Conservation (phyloP, 164 flowering plant species). For the Paratinospora sagittata region DNA sequence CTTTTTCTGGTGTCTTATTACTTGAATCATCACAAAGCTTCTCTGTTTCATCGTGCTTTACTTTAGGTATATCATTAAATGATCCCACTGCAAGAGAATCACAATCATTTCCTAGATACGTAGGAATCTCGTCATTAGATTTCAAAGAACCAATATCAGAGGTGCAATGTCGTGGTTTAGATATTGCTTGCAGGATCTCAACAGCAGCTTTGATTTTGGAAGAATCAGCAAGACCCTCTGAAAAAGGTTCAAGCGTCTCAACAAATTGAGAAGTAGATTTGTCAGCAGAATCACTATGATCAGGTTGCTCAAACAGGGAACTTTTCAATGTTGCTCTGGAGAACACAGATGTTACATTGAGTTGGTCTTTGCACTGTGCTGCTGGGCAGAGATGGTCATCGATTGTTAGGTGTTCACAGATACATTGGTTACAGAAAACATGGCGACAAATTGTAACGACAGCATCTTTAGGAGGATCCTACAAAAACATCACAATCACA, state of each 20-base stretch:
- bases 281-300: conserved; percentile 17
- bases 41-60: conserved; percentile 6
- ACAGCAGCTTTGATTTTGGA: conserved; percentile 83
- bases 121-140: conserved; percentile 10
- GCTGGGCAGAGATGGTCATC: conserved; percentile 75
- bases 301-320: conserved; percentile 35
- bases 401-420: conserved; percentile 63
- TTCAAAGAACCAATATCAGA: conserved; percentile 10
- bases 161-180: conserved; percentile 25
- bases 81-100: conserved; percentile 10
- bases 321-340: conserved; percentile 47
- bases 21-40: conserved; percentile 13
- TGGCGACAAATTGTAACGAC: conserved; percentile 81
- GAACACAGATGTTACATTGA: conserved; percentile 54
- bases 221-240: conserved; percentile 34
- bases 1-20: conserved; percentile 49
- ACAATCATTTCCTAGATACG: conserved; percentile 17
- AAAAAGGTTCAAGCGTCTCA: conserved; percentile 25
- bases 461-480: conserved; percentile 97
- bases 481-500: conserved; percentile 7
- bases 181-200: conserved; percentile 53
- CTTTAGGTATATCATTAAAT: conserved; percentile 1
- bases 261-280: conserved; percentile 25
- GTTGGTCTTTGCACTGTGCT: conserved; percentile 54
- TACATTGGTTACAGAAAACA: conserved; percentile 88